phyloP scores from a whole-genome alignment of 495 filamentous ascomycete species.

The Evansstolkia leycettana region DNA sequence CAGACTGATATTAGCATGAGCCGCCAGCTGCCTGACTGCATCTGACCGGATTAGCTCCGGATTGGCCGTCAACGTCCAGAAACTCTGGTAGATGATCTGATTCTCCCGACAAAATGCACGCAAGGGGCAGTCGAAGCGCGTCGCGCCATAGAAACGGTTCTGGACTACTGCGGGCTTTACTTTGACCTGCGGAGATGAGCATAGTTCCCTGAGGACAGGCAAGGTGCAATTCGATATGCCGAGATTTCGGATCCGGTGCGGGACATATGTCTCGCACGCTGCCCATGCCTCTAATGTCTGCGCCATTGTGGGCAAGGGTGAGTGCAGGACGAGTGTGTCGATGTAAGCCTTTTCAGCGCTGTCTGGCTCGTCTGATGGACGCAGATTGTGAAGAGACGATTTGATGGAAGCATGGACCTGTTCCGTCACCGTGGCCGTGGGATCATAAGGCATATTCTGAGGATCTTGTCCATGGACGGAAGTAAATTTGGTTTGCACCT shows the following conservation, averaged over 20 bases:
- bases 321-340: constrained; percentile 64
- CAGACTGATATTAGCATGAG: constrained; percentile 27
- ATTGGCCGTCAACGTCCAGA: constrained; percentile 73
- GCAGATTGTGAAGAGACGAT: constrained; percentile 58
- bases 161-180: constrained; percentile 57
- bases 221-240: constrained; percentile 62
- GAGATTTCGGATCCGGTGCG: constrained; percentile 46
- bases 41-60: constrained; percentile 38
- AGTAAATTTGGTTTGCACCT: constrained; percentile 80
- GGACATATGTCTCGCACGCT: constrained; percentile 51
- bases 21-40: constrained; percentile 40
- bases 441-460: constrained; percentile 47
- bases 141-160: constrained; percentile 56
- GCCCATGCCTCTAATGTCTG: constrained; percentile 56
- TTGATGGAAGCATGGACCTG: constrained; percentile 55
- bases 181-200: constrained; percentile 20
- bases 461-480: constrained; percentile 46
- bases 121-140: constrained; percentile 46
- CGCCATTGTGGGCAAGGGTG: constrained; percentile 42
- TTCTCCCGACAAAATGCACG: constrained; percentile 49
- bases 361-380: constrained; percentile 12
- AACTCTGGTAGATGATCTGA: constrained; percentile 57
- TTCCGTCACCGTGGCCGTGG: constrained; percentile 34
- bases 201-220: constrained; percentile 39
- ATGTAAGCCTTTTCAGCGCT: constrained; percentile 43